Evolutionary conservation across 1,284 basidiomycete species (phyloP), one percentile per base, ranked within the genome.

Genomic region (Cutaneotrichosporon mucoides): DNA sequence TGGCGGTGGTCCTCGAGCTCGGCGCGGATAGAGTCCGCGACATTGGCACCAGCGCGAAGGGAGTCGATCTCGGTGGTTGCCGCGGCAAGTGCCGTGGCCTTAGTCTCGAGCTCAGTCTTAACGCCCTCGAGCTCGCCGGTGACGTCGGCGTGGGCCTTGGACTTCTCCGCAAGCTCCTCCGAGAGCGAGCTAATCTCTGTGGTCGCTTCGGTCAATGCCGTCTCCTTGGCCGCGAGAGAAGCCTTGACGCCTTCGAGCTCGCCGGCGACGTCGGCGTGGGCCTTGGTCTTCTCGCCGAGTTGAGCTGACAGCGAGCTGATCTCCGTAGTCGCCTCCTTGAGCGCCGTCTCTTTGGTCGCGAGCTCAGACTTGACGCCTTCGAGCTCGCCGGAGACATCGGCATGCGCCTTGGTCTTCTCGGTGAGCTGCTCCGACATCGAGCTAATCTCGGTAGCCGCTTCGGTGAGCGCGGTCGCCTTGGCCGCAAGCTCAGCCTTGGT

Each of bases 41-140:
- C 53, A 16, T 63, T 63, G 13, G 67, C 65, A 0, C 63, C 62
- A 3, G 59, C 62, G 4, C 66, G 63, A 13, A 63, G 59, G 1
- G 58, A 55, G 5, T 64, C 53, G n/a, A 71, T 33, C 35, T 66
- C 60, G 9, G 52, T 52, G 37, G 24, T 47, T n/a, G 57, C 48
- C 3, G 43, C 24, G 42, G 13, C 37, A 33, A 50, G 42, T n/a
- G 50, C 13, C 34, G 24, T 52, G 2, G 44, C 34, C 53, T 59
- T 54, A 35, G 46, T 41, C 6, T 49, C 56, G 12, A 59, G 57
- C 48, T 52, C 43, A 4, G 38, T 43, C 48, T 50, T 24, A 35
- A 46, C 11, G 11, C 49, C 33, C 3, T 41, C 41, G 41, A 61
- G 44, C 33, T 57, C 38, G 33, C 43, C 56, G 40, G 46, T 58